These are phyloP conservation scores for Alternaria arborescens DNA, from an alignment of 2,329 filamentous ascomycete genomes.

Conservation along the genomic window DNA sequence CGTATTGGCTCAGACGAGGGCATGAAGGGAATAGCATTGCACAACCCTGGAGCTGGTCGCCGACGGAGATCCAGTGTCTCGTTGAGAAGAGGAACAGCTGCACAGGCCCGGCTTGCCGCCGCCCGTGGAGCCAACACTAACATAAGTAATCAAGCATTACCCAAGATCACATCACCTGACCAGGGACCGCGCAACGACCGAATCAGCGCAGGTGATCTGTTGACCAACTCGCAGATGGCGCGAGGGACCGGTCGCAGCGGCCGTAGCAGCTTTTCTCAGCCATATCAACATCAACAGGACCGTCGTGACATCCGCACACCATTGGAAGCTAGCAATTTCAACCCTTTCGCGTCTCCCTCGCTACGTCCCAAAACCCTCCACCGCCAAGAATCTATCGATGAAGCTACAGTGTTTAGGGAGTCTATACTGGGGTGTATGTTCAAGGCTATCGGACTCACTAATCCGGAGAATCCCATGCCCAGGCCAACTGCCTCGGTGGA, in stretches of 20 bases:
- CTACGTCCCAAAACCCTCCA: slow-evolving; percentile 59
- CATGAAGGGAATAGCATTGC: slow-evolving; percentile 91
- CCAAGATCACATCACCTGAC: slow-evolving; percentile 38
- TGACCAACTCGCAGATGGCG: slow-evolving; percentile 78
- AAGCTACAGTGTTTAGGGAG: slow-evolving; percentile 86
- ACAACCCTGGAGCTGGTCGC: slow-evolving; percentile 75
- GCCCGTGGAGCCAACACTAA: slow-evolving; percentile 52
- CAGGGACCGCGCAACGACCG: slow-evolving; percentile 39
- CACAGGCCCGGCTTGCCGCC: slow-evolving; percentile 69
- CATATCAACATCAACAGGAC: slow-evolving; percentile 57
- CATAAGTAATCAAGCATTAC: slow-evolving; percentile 27
- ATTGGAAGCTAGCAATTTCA: slow-evolving; percentile 54
- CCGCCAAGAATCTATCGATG: slow-evolving; percentile 82
- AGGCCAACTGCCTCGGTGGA: slow-evolving; percentile 76
- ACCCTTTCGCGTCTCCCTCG: slow-evolving; percentile 51
- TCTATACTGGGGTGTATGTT: slow-evolving; percentile 96
- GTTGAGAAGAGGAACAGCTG: slow-evolving; percentile 79
- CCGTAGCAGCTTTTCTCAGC: slow-evolving; percentile 58
- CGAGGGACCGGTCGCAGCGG: slow-evolving; percentile 64
- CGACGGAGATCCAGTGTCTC: slow-evolving; percentile 73
- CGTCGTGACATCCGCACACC: slow-evolving; percentile 55
- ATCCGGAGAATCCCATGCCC: slow-evolving; percentile 69
- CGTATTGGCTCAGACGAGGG: slow-evolving; percentile 81
- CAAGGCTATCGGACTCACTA: slow-evolving; percentile 85
- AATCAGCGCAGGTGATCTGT: slow-evolving; percentile 70